Evolutionary conservation across 2,329 filamentous ascomycete species (phyloP), one percentile per base, ranked within the genome.

Genomic region (Cercospora sp.): DNA sequence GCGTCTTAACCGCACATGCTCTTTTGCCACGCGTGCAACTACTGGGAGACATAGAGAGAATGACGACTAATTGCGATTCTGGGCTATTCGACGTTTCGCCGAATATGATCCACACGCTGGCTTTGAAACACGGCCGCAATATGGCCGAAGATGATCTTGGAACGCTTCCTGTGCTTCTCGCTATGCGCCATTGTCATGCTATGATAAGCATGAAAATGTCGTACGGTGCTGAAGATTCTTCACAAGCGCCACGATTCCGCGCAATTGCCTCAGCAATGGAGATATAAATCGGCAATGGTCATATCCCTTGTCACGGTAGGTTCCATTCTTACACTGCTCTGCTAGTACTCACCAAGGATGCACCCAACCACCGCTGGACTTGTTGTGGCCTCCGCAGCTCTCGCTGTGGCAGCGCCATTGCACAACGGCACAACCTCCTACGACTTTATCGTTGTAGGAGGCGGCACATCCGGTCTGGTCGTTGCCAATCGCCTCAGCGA

Each of bases 401-500:
- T 61, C 9, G 58, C 64, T 30, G 64, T 23, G 31, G 57, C 64
- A 53, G 16, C 64, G 16, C 18, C 36, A 1, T 16, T 59, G 1
- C 9, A 5, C 2, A 58, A 42, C n/a, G 12, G n/a, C 13, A 53
- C 55, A 13, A 39, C 6, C 20, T 39, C 60, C 10, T 66, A 69
- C 64, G 74, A 77, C 69, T 75, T 73, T 30, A 65, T 77, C 31
- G 69, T 76, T 8, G 70, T 76, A n/a, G 75, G 75, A 10, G 75
- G 74, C 31, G 75, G 76, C 13, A 73, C 75, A 13, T 70, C 72
- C 45, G 76, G 76, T 28, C 68, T 75, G 6, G 72, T 73, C 13
- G 67, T 77, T 39, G 75, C 76, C 0, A 72, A 72, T 48, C 69
- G 75, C 26, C 66, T 77, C 9, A 72, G 70, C 31, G 74, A 76